Percentiles rank a stretch among this genome's conserved stretches.
Evolutionary conservation across 345 rosid species (phyloP).

Genomic region (Excoecaria agallocha): DNA sequence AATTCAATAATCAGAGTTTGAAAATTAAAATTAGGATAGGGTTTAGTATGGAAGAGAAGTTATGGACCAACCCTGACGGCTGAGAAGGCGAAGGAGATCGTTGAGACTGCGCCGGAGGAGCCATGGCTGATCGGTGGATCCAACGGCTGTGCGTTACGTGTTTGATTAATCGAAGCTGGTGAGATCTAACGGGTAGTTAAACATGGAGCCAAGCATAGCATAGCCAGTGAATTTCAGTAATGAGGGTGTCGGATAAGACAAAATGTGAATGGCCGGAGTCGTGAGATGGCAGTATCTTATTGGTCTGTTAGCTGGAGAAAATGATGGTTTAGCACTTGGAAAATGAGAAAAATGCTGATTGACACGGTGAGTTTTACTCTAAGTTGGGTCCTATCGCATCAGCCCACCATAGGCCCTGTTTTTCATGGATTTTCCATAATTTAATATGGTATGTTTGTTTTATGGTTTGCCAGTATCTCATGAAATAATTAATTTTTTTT

Average conservation of each 20-base stretch:
- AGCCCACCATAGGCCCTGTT: too few relatives aligned
- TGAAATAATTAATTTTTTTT: too few relatives aligned
- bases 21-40: slow-evolving; percentile 5
- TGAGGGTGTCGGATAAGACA: neutral
- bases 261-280: neutral
- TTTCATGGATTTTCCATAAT: too few relatives aligned
- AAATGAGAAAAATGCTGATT: neutral
- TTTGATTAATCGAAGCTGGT: slow-evolving; percentile 27
- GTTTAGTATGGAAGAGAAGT: slow-evolving; percentile 1
- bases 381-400: too few relatives aligned
- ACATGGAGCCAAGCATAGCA: neutral
- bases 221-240: neutral
- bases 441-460: too few relatives aligned
- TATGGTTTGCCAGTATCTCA: too few relatives aligned
- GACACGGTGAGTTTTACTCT: too few relatives aligned
- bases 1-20: neutral
- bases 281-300: slow-evolving; percentile 13
- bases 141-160: slow-evolving; percentile 3
- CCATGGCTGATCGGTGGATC: slow-evolving; percentile 44
- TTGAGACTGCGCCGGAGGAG: slow-evolving; percentile 80
- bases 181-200: slow-evolving; percentile 24
- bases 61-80: slow-evolving; percentile 77
- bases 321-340: neutral
- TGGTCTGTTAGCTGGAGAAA: neutral
- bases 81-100: slow-evolving; percentile 90